A percentile compares a stretch with the other conserved stretches of the same genome.
These are phyloP conservation scores for Phoma herbarum DNA, from an alignment of 2,329 filamentous ascomycete species.

Conservation along the genomic window DNA sequence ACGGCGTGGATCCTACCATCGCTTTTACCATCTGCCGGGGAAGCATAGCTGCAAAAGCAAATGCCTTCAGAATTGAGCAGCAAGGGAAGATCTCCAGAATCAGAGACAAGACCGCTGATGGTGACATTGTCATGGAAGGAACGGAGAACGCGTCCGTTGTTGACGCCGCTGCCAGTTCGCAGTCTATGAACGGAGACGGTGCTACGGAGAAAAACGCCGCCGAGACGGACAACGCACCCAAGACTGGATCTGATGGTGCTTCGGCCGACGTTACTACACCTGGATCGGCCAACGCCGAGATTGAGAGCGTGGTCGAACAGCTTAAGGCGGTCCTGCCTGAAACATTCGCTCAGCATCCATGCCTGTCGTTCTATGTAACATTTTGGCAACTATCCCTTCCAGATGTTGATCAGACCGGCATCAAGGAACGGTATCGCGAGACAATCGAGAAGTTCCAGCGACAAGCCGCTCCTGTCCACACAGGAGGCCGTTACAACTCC, in stretches of 20 bases:
- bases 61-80: slow-evolving; percentile 49
- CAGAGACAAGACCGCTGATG: slow-evolving; percentile 51
- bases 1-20: slow-evolving; percentile 78
- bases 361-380: slow-evolving; percentile 81
- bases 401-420: slow-evolving; percentile 71
- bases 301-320: slow-evolving; percentile 77
- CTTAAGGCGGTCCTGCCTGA: slow-evolving; percentile 69
- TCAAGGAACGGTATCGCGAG: slow-evolving; percentile 76
- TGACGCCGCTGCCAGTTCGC: slow-evolving; percentile 12
- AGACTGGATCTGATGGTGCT: slow-evolving; percentile 3
- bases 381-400: slow-evolving; percentile 92
- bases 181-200: neutral
- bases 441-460: slow-evolving; percentile 65
- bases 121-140: slow-evolving; percentile 58
- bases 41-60: slow-evolving; percentile 65
- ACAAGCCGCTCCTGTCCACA: slow-evolving; percentile 61
- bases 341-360: slow-evolving; percentile 74
- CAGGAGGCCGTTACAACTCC: slow-evolving; percentile 64
- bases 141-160: slow-evolving; percentile 25
- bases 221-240: slow-evolving; percentile 52
- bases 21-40: slow-evolving; percentile 85
- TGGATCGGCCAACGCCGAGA: slow-evolving; percentile 65
- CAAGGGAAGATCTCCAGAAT: slow-evolving; percentile 27
- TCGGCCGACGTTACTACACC: neutral
- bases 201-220: slow-evolving; percentile 39